Base-by-base conservation (phyloP, 148 eudicot genomes). In the Rhododendron simsii region DNA sequence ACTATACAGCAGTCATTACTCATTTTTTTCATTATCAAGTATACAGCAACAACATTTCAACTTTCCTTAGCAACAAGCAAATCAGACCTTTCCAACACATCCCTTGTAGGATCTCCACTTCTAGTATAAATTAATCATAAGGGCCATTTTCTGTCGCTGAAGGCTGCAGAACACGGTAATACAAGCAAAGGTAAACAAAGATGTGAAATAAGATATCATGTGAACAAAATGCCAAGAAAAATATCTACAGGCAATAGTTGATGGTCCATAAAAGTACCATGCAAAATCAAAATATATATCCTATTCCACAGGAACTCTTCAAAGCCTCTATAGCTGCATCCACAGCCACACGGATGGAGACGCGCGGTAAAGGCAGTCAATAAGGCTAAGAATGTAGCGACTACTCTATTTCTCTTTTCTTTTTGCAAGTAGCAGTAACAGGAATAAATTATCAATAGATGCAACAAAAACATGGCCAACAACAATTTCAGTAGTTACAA, bases 101-200 rank as follows among this genome's bases (percentile, higher is more conserved):
- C 96, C 78, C 99, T 92, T 1, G 99, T 98, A 71, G 99, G 99
- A 92, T 98, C 95, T 78, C 98, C 99, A 90, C 98, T 95, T 84
- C 99, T 92, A 74, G 98, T 98, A 87, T 95, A n/a, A n/a, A n/a
- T n/a, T n/a, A 98, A 89, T 98, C 99, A 88, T 95, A 98, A 50
- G 92, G 92, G 77, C 98, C 99, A 89, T 86, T 82, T 57, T 91
- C 95, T 11, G 90, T 89, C 16, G 99, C 99, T 10, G 96, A 92
- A 84, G 98, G 96, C 99, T 98, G 88, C 80, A 82, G 15, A 85
- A 81, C 48, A 83, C 57, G 69, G 73, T 77, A 55, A 77, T 23
- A 35, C 28, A 37, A 69, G 57, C 15, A 81, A 11, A 41, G 75
- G 84, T 18, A 41, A 75, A 35, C 33, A 28, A 7, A 16, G 28